Percentiles rank a stretch among this genome's conserved stretches.
These are phyloP conservation scores for Neofusicoccum parvum DNA, from an alignment of 2,329 filamentous ascomycete species.

Conservation along the genomic window DNA sequence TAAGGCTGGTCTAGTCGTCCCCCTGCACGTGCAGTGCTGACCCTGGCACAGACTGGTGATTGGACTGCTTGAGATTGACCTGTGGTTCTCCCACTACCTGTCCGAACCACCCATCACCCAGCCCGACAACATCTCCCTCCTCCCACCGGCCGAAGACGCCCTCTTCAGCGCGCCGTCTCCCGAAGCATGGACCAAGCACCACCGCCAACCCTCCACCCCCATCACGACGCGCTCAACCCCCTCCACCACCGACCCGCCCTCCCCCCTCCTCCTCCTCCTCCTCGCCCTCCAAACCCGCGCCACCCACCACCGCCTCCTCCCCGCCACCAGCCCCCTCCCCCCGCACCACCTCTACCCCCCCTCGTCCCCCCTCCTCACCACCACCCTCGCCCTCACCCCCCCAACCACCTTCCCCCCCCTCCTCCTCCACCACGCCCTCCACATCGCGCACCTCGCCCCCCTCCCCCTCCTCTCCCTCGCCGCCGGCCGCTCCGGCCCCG, in stretches of 20 bases:
- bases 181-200: neutral
- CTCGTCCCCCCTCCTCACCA: no score
- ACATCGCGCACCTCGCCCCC: no score
- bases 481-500: slow-evolving; percentile 52
- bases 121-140: neutral
- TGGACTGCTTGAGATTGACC: slow-evolving; percentile 49
- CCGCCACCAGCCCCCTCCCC: no score
- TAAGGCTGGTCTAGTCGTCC: slow-evolving; percentile 21
- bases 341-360: no score
- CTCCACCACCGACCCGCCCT: neutral
- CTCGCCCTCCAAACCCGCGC: no score
- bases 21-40: no score
- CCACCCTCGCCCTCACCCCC: no score
- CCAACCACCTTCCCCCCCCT: neutral
- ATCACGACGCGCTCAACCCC: no score
- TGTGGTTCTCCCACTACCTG: slow-evolving; percentile 52
- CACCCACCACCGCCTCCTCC: no score
- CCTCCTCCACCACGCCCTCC: no score
- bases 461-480: slow-evolving; percentile 40
- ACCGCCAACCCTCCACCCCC: neutral
- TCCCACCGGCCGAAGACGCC: neutral
- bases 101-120: neutral
- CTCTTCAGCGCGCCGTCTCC: neutral
- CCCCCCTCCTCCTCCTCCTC: no score
- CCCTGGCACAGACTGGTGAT: slow-evolving; percentile 18